Evolutionary conservation across 1,284 basidiomycete species (phyloP).

Genomic region (Ustilago bromivora): DNA sequence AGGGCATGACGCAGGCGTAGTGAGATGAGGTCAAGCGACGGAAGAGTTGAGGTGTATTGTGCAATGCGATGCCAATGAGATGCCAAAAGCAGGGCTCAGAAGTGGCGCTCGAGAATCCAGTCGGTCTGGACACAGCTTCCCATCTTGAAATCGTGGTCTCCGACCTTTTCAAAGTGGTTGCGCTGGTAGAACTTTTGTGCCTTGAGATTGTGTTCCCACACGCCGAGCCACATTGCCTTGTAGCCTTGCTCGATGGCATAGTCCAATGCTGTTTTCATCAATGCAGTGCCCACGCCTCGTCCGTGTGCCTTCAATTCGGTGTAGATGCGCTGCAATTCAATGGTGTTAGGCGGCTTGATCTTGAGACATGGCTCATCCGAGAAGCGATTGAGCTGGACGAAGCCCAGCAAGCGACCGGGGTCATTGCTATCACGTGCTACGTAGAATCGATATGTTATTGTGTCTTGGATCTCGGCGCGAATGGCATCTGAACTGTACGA

Average conservation of each 20-base stretch:
- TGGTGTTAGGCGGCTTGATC: constrained; percentile 26
- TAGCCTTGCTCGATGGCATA: constrained; percentile 18
- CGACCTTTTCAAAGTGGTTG: constrained; percentile 26
- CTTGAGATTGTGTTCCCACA: constrained; percentile 41
- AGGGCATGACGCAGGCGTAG: not conserved
- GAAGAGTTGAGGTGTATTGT: not conserved
- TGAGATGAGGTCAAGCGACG: not conserved
- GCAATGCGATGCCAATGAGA: not conserved
- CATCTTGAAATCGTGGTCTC: constrained; percentile 34
- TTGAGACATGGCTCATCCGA: constrained; percentile 36
- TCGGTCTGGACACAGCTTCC: constrained; percentile 40
- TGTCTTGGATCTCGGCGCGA: constrained; percentile 21
- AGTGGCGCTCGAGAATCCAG: constrained; percentile 32
- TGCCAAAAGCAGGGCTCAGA: constrained; percentile 6
- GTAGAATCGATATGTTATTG: constrained; percentile 25
- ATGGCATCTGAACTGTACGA: constrained; percentile 28
- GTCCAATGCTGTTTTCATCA: constrained; percentile 20
- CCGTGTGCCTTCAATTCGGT: constrained; percentile 36
- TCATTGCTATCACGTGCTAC: constrained; percentile 17
- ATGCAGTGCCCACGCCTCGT: constrained; percentile 28
- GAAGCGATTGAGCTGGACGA: constrained; percentile 28
- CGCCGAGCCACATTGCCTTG: constrained; percentile 40
- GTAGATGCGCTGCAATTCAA: constrained; percentile 50
- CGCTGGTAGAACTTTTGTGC: constrained; percentile 37
- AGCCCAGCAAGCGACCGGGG: constrained; percentile 24